phyloP scores from a whole-genome alignment of 441 rosid species.

The Viola pubescens region DNA sequence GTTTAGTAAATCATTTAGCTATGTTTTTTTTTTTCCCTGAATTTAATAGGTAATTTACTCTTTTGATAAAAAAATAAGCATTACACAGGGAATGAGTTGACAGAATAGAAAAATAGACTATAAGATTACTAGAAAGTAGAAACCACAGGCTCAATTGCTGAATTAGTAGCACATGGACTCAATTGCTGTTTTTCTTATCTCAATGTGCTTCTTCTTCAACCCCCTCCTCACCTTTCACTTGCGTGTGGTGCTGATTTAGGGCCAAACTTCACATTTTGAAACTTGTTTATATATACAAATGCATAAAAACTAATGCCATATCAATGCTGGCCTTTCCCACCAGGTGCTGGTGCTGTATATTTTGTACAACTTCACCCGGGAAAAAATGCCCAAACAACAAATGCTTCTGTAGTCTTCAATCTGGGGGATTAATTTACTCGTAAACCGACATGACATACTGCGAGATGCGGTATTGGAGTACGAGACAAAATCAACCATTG shows the following conservation, averaged over 20 bases:
- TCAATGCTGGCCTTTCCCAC: conserved; percentile 15
- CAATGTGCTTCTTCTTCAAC: conserved; percentile 37
- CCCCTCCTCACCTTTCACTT: background rate
- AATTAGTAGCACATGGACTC: conserved; percentile 51
- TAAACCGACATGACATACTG: conserved; percentile 15
- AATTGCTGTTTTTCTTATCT: conserved; percentile 25
- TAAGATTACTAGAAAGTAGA: conserved; percentile 27
- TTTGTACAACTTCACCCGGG: conserved; percentile 74
- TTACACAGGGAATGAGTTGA: conserved; percentile 18
- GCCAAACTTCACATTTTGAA: too few species aligned
- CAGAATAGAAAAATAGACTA: conserved; percentile 1
- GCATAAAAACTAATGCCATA: too few species aligned
- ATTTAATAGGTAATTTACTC: background rate
- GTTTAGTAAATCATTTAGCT: too few species aligned
- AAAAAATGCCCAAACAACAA: conserved; percentile 30
- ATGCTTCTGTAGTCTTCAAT: conserved; percentile 13
- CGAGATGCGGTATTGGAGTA: conserved; percentile 13
- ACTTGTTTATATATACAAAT: too few species aligned
- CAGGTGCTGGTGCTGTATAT: conserved; percentile 46
- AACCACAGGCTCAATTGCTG: conserved; percentile 31
- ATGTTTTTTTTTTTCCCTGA: too few species aligned
- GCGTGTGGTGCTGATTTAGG: background rate
- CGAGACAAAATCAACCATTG: conserved; percentile 13
- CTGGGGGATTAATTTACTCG: conserved; percentile 18
- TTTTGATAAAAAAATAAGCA: conserved; percentile 24